Base-by-base conservation (phyloP, 257 asterid genomes). In the Capsicum rhomboideum region DNA sequence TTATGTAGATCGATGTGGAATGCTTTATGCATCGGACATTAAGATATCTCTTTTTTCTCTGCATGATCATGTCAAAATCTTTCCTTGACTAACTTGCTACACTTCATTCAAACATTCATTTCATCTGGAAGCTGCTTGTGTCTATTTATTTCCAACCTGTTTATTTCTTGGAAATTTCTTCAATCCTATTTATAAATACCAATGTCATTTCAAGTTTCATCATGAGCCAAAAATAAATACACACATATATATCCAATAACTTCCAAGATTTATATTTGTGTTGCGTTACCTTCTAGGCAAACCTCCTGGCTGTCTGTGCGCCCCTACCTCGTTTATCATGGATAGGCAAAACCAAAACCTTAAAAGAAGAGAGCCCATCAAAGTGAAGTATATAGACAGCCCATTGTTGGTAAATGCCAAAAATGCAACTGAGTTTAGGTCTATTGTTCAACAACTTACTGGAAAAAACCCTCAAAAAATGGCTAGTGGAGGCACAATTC, bases 401-500 rank as follows among this genome's bases (percentile, higher is more conserved):
- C 89, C 89, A 16, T 82, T 86, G 26, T 31, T 37, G 82, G 84
- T 88, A 7, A 86, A 79, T 72, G 88, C 91, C 20, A 84, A 80
- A 64, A 83, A 59, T 82, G 85, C 89, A 20, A 21, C 46, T 10
- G 89, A 88, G 80, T 88, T 88, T 52, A 83, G 88, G 55, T 10
- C 86, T 2, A 88, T 88, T 31, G 91, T 88, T 79, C 91, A 88
- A 83, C 78, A 86, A 63, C 84, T 86, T 68, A 86, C 89, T 0
- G 91, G 91, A 29, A 85, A 82, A 82, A 83, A 4, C 37, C 79
- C 79, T 72, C 10, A 68, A 37, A 9, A 37, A 68, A 68, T 37
- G 52, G 17, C 52, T 1, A 34, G 28, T 10, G 44, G 10, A 18
- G 78, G 50, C 28, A 68, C 8, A 37, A 16, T 37, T 63, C 40